Evolutionary conservation across 768 basidiomycete species (phyloP).

Genomic region (Basidioascus undulatus): DNA sequence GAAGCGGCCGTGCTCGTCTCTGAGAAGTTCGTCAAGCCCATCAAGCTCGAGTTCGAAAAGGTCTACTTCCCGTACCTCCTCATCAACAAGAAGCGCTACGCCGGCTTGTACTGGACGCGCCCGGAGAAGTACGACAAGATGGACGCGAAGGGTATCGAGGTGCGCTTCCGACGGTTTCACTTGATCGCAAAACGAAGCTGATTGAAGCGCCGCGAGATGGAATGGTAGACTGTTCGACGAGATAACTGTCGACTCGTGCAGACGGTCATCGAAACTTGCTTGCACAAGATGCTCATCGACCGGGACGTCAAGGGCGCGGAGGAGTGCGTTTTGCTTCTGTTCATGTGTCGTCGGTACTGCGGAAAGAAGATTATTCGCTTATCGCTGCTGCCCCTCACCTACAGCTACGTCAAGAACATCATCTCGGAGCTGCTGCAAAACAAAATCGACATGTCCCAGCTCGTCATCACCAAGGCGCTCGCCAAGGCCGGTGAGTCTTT

Average conservation of each 20-base stretch:
- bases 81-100: slow-evolving; percentile 97
- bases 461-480: slow-evolving; percentile 94
- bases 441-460: slow-evolving; percentile 93
- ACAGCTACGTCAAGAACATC: slow-evolving; percentile 71
- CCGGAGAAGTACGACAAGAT: slow-evolving; percentile 94
- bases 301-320: slow-evolving; percentile 82
- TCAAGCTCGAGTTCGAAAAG: slow-evolving; percentile 98
- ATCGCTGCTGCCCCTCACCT: neutral
- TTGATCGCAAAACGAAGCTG: neutral
- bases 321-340: slow-evolving; percentile 33
- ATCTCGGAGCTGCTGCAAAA: slow-evolving; percentile 89
- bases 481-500: slow-evolving; percentile 44
- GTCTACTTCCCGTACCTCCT: slow-evolving; percentile 95
- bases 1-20: slow-evolving; percentile 87
- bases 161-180: slow-evolving; percentile 14
- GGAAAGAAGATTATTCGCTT: neutral
- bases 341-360: neutral
- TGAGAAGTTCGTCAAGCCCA: slow-evolving; percentile 70
- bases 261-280: slow-evolving; percentile 90
- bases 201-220: neutral
- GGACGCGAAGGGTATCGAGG: slow-evolving; percentile 99
- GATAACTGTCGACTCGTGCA: slow-evolving; percentile 97
- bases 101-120: slow-evolving; percentile 91
- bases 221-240: slow-evolving; percentile 65
- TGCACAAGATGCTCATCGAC: slow-evolving; percentile 94